phyloP scores from a whole-genome alignment of 805 yeast genomes.

The Clavispora santaluciae region DNA sequence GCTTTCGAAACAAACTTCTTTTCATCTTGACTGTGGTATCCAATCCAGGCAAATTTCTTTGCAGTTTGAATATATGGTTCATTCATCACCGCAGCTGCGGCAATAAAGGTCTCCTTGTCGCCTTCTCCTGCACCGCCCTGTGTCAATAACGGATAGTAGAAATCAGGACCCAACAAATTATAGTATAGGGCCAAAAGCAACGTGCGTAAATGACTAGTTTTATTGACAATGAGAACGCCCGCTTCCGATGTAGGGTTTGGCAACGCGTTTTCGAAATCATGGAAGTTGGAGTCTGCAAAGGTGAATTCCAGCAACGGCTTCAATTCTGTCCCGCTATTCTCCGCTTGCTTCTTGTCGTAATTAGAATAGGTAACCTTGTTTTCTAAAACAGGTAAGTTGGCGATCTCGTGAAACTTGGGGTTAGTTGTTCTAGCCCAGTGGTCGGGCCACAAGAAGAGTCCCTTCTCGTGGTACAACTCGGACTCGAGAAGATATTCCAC shows the following conservation, averaged over 20 bases:
- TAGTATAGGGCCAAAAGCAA: slow-evolving; percentile 58
- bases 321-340: slow-evolving; percentile 27
- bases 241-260: slow-evolving; percentile 69
- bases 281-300: slow-evolving; percentile 40
- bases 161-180: slow-evolving; percentile 59
- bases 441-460: slow-evolving; percentile 63
- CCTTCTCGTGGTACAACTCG: slow-evolving; percentile 40
- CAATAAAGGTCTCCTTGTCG: slow-evolving; percentile 71
- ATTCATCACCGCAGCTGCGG: slow-evolving; percentile 54
- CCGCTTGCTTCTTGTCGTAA: slow-evolving; percentile 31
- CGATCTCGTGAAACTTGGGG: slow-evolving; percentile 55
- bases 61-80: slow-evolving; percentile 50
- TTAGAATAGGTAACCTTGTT: slow-evolving; percentile 30
- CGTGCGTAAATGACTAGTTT: slow-evolving; percentile 53
- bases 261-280: slow-evolving; percentile 57
- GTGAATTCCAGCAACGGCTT: slow-evolving; percentile 20
- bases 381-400: slow-evolving; percentile 32
- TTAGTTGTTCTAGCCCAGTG: slow-evolving; percentile 66
- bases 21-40: slow-evolving; percentile 30
- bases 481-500: slow-evolving; percentile 45
- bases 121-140: slow-evolving; percentile 79
- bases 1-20: slow-evolving; percentile 21
- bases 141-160: slow-evolving; percentile 62
- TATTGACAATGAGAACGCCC: slow-evolving; percentile 63
- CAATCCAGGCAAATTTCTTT: slow-evolving; percentile 39